phyloP scores from a whole-genome alignment of 2,329 filamentous ascomycete species.

The Ceratocystis lukuohia region DNA sequence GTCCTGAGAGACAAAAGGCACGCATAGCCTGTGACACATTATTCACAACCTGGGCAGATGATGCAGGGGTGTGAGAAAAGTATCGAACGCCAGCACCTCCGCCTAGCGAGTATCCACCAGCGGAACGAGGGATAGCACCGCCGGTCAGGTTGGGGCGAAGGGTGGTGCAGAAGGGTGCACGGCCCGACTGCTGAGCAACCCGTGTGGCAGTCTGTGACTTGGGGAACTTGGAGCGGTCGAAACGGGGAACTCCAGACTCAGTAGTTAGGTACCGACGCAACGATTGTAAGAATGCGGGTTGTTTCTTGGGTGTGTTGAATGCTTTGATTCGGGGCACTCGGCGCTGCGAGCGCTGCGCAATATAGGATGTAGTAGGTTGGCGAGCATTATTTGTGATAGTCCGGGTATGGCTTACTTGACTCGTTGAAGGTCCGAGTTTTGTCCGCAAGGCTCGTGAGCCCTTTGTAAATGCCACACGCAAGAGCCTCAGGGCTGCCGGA shows the following conservation, averaged over 20 bases:
- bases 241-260: slow-evolving; percentile 16
- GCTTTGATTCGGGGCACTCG: slow-evolving; percentile 23
- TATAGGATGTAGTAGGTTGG: slow-evolving; percentile 40
- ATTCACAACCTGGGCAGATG: slow-evolving; percentile 79
- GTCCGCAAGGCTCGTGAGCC: slow-evolving; percentile 39
- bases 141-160: slow-evolving; percentile 87
- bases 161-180: slow-evolving; percentile 75
- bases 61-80: slow-evolving; percentile 78
- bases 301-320: slow-evolving; percentile 16
- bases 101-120: slow-evolving; percentile 69
- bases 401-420: slow-evolving; percentile 35
- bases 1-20: slow-evolving; percentile 81
- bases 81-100: slow-evolving; percentile 51
- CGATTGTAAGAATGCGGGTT: slow-evolving; percentile 13
- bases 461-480: slow-evolving; percentile 39
- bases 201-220: slow-evolving; percentile 17
- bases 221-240: slow-evolving; percentile 18
- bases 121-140: slow-evolving; percentile 67
- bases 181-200: slow-evolving; percentile 37
- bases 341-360: slow-evolving; percentile 39
- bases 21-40: slow-evolving; percentile 91
- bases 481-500: slow-evolving; percentile 40
- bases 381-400: slow-evolving; percentile 33
- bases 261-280: slow-evolving; percentile 18
- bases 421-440: slow-evolving; percentile 35